Percentiles rank a stretch among this genome's conserved stretches.
Evolutionary conservation across 164 flowering plant species (phyloP).

Genomic region (Umbellularia californica): DNA sequence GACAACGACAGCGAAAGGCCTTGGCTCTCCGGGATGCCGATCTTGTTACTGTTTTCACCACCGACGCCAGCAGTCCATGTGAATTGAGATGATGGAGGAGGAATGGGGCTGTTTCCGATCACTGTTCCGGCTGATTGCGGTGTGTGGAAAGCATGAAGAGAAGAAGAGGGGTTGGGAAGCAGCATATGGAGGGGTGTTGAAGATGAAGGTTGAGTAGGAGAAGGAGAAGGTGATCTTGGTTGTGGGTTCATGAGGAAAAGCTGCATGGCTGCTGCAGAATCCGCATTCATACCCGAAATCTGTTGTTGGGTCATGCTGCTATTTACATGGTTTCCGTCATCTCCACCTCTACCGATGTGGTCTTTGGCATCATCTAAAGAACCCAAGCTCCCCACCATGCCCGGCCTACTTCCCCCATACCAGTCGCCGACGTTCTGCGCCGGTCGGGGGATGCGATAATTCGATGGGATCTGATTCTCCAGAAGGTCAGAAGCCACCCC

Average conservation of each 20-base stretch:
- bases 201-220: slow-evolving; percentile 25
- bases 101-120: not conserved
- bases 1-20: slow-evolving; percentile 72
- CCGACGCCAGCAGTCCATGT: slow-evolving; percentile 26
- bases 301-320: slow-evolving; percentile 31
- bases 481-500: slow-evolving; percentile 27
- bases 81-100: slow-evolving; percentile 10
- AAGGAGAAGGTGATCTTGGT: slow-evolving; percentile 45
- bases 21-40: slow-evolving; percentile 45
- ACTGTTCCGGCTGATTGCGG: not conserved
- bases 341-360: slow-evolving; percentile 5
- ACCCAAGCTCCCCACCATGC: slow-evolving; percentile 28
- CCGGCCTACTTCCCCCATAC: slow-evolving; percentile 35
- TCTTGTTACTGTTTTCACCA: slow-evolving; percentile 22
- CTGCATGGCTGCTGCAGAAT: slow-evolving; percentile 90
- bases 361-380: slow-evolving; percentile 31
- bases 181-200: slow-evolving; percentile 49
- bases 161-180: slow-evolving; percentile 40
- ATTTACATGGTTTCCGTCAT: slow-evolving; percentile 19
- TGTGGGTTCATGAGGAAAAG: slow-evolving; percentile 83
- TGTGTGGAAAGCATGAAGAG: slow-evolving; percentile 26
- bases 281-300: slow-evolving; percentile 61
- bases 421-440: slow-evolving; percentile 26
- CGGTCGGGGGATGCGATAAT: slow-evolving; percentile 26
- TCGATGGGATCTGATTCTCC: slow-evolving; percentile 34